Evolutionary conservation across 768 basidiomycete genomes (phyloP), one percentile per base, ranked within the genome.

Genomic region (Mycena alexandri): DNA sequence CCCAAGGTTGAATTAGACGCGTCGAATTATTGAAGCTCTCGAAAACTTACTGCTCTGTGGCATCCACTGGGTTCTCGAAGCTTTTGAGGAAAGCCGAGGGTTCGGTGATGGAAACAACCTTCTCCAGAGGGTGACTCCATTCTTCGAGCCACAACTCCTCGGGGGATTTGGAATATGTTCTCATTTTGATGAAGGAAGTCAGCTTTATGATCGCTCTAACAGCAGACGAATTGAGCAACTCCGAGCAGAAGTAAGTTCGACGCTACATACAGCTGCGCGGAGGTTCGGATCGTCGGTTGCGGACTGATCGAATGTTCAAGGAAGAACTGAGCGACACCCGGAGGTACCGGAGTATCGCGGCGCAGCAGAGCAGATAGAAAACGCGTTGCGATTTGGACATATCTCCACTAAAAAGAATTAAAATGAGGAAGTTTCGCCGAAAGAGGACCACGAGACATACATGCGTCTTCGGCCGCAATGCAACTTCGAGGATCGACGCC

Each of bases 71-170:
- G 17, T 78, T 70, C 51, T 84, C 80, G 34, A 91, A 82, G 57
- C 75, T 80, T 33, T 77, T 73, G 58, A 89, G 72, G 75, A 92
- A 90, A 22, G 78, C 75, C n/a, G 79, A 65, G 6, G 86, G 84
- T 71, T 89, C 77, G n/a, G 64, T 69, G 48, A 93, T 75, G 14
- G 77, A 44, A 36, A 93, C 74, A 34, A 82, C 77, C 57, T 76
- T 80, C 38, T 80, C 77, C 36, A 92, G 75, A 6, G 93, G 92
- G 76, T 88, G 93, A 21, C 63, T 80, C 91, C 92, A 93, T 73
- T 88, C 87, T 54, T 88, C 88, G 42, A 87, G 77, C 93, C 93
- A 94, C 22, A 93, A 82, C 61, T 92, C 90, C 43, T 90, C 86
- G 5, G 76, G 76, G 6, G 85, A 86, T 71, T 80, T 80, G 41